A percentile compares a stretch with the other conserved stretches of the same genome.
Conservation (phyloP, 371 early-diverging fungal genomes). For the Racocetra persica region DNA sequence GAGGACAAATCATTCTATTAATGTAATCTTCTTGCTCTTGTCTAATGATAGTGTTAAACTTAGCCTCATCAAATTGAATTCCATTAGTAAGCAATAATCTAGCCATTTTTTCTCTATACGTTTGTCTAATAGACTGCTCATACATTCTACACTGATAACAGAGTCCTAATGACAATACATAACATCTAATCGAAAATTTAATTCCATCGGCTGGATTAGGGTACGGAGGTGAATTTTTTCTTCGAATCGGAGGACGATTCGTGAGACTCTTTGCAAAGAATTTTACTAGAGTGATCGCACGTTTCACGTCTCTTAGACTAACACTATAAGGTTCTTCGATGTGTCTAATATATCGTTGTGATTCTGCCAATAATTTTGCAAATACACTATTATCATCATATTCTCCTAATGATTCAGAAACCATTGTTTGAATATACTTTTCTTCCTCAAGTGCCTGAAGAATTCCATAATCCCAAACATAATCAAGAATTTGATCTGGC, state of each 20-base stretch:
- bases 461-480: slow-evolving; percentile 45
- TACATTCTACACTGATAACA: slow-evolving; percentile 40
- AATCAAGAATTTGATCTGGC: slow-evolving; percentile 42
- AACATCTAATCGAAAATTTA: not conserved
- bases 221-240: not conserved
- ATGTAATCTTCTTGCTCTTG: slow-evolving; percentile 44
- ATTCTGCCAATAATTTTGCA: slow-evolving; percentile 33
- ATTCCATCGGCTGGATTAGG: not conserved
- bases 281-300: slow-evolving; percentile 19
- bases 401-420: not conserved
- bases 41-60: slow-evolving; percentile 1
- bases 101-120: slow-evolving; percentile 37
- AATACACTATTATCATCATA: not conserved
- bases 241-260: not conserved
- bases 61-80: not conserved
- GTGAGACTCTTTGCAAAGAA: slow-evolving; percentile 37
- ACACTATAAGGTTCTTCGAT: slow-evolving; percentile 40
- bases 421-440: slow-evolving; percentile 43
- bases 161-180: slow-evolving; percentile 38
- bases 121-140: not conserved
- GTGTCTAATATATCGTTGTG: slow-evolving; percentile 40
- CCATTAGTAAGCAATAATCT: slow-evolving; percentile 17
- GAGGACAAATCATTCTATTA: slow-evolving; percentile 40
- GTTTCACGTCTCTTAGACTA: slow-evolving; percentile 42
- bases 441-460: slow-evolving; percentile 37